Conservation (phyloP, 139 green algal species). For the Closterium sp. region DNA sequence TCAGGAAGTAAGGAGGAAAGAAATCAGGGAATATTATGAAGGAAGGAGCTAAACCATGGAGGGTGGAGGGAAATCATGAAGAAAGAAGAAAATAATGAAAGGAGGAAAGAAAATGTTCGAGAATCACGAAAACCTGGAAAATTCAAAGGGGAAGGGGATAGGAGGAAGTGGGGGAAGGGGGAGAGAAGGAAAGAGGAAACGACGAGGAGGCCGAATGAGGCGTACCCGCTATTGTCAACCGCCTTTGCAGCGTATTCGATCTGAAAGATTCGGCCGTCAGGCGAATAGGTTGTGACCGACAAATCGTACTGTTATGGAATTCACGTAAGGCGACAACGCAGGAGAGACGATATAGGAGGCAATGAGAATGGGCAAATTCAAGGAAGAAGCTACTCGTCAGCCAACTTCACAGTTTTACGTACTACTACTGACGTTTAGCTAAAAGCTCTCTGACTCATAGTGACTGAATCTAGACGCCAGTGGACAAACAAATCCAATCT, state of each 20-base stretch:
- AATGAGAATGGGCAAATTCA: background rate
- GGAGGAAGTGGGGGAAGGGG: too few relatives aligned
- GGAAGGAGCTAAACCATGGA: background rate
- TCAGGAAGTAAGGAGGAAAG: background rate
- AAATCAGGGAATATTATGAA: slow-evolving; percentile 30
- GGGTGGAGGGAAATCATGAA: too few relatives aligned
- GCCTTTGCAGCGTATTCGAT: slow-evolving; percentile 98
- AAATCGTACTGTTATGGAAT: slow-evolving; percentile 84
- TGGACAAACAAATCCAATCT: too few relatives aligned
- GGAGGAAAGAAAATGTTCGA: too few relatives aligned
- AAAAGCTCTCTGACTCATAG: too few relatives aligned
- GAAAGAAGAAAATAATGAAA: too few relatives aligned
- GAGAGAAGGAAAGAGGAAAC: too few relatives aligned
- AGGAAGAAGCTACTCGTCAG: background rate
- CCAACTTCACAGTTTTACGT: too few relatives aligned
- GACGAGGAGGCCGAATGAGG: background rate
- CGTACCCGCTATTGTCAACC: slow-evolving; percentile 93
- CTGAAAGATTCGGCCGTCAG: slow-evolving; percentile 96
- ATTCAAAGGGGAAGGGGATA: background rate
- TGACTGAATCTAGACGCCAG: too few relatives aligned
- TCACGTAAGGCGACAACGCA: background rate
- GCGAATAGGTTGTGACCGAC: slow-evolving; percentile 91
- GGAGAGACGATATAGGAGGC: background rate
- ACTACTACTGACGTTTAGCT: too few relatives aligned
- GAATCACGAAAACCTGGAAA: too few relatives aligned